These are phyloP conservation scores for Aspergillus sp. DNA, from an alignment of 2,329 filamentous ascomycete species.

Conservation along the genomic window DNA sequence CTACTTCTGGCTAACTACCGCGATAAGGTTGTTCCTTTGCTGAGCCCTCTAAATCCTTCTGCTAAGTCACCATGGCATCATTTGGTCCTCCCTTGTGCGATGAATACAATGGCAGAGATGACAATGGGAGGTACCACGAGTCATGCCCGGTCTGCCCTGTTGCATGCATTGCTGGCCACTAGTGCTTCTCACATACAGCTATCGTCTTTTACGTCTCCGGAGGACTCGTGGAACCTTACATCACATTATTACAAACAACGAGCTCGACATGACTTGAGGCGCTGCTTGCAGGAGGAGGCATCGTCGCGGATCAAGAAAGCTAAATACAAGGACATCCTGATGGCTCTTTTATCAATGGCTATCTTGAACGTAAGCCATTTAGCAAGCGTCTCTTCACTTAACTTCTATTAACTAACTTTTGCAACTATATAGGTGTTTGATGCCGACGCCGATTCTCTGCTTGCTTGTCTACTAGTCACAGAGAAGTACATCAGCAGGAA, in stretches of 20 bases:
- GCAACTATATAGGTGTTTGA: background rate
- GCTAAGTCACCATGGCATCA: slow-evolving; percentile 48
- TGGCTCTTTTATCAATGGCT: slow-evolving; percentile 46
- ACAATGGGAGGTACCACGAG: slow-evolving; percentile 42
- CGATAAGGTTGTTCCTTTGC: slow-evolving; percentile 33
- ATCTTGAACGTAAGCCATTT: slow-evolving; percentile 28
- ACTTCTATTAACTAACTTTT: background rate
- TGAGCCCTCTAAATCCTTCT: slow-evolving; percentile 27
- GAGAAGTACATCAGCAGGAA: slow-evolving; percentile 24
- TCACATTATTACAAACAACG: slow-evolving; percentile 36
- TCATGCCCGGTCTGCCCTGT: slow-evolving; percentile 39
- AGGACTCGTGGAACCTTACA: background rate
- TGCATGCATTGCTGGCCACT: slow-evolving; percentile 44
- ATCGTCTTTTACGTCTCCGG: slow-evolving; percentile 22
- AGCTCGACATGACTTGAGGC: slow-evolving; percentile 29
- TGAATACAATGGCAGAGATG: slow-evolving; percentile 44
- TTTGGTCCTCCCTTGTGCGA: slow-evolving; percentile 43
- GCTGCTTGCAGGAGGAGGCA: slow-evolving; percentile 34
- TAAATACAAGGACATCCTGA: slow-evolving; percentile 48
- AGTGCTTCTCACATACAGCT: slow-evolving; percentile 44
- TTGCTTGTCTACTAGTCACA: background rate
- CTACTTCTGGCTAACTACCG: slow-evolving; percentile 42
- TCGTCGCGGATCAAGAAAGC: slow-evolving; percentile 35
- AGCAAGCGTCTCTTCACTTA: background rate
- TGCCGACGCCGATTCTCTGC: background rate